These are phyloP conservation scores for Boletus rex-veris DNA, from an alignment of 768 basidiomycete genomes.

Conservation along the genomic window DNA sequence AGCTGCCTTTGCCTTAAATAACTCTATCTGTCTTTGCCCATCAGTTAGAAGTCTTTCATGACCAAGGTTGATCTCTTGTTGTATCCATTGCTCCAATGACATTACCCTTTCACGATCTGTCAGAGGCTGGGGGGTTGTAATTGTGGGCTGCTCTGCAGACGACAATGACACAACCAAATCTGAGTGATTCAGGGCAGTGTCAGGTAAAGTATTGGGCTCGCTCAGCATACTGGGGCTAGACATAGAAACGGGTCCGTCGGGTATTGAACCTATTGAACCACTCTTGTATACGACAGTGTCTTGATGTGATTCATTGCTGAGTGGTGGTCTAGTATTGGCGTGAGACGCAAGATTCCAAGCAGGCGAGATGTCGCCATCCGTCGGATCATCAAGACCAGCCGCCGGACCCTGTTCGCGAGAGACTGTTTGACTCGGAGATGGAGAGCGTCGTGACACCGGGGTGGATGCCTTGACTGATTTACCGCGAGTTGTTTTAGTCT, in stretches of 20 bases:
- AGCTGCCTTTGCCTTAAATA: slow-evolving; percentile 45
- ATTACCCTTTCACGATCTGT: slow-evolving; percentile 58
- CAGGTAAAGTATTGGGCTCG: neutral
- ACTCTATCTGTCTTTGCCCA: slow-evolving; percentile 46
- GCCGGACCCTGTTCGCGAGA: neutral
- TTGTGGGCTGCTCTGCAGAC: slow-evolving; percentile 6
- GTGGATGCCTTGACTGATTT: slow-evolving; percentile 19
- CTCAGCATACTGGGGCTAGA: neutral
- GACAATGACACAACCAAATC: slow-evolving; percentile 15
- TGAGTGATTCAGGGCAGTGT: neutral
- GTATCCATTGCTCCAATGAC: slow-evolving; percentile 83
- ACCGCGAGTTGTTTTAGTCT: slow-evolving; percentile 18
- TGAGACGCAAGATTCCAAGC: neutral
- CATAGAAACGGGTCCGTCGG: neutral
- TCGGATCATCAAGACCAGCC: neutral
- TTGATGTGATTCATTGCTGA: neutral
- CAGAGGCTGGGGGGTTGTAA: slow-evolving; percentile 16
- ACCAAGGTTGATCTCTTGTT: slow-evolving; percentile 68
- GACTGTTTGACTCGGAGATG: slow-evolving; percentile 6
- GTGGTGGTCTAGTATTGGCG: neutral
- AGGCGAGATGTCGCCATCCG: neutral
- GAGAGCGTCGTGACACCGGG: slow-evolving; percentile 12
- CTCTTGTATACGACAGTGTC: neutral
- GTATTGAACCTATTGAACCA: neutral
- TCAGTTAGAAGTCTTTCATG: slow-evolving; percentile 56